phyloP scores from a whole-genome alignment of 208 protist species.

The Tritrichomonas foetus region DNA sequence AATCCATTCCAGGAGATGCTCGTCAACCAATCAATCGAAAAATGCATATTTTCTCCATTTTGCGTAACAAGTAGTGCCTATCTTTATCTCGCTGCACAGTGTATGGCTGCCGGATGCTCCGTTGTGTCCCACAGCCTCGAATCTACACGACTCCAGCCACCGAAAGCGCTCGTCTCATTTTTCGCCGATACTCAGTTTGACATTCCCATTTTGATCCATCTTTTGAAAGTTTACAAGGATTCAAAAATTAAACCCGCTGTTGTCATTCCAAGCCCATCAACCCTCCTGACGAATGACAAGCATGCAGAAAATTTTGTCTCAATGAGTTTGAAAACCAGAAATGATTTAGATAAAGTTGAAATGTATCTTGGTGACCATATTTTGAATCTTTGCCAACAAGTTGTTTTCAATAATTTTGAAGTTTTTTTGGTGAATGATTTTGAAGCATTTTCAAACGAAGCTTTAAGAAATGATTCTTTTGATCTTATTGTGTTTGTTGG shows the following conservation, averaged over 20 bases:
- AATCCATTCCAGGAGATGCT: not conserved
- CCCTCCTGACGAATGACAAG: not conserved
- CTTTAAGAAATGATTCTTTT: not conserved
- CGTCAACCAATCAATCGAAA: not conserved
- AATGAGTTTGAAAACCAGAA: not conserved
- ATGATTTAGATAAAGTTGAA: not conserved
- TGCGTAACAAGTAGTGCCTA: not conserved
- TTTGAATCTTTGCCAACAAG: not conserved
- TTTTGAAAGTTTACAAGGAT: not conserved
- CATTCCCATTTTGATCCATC: not conserved
- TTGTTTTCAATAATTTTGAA: not conserved
- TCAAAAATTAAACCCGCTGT: not conserved
- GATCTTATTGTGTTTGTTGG: not conserved
- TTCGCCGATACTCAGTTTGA: slow-evolving; percentile 26
- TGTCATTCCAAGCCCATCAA: not conserved
- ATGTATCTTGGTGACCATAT: not conserved
- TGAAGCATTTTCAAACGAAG: not conserved
- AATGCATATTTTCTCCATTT: not conserved
- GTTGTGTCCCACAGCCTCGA: not conserved
- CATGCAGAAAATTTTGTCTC: not conserved
- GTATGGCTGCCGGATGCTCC: not conserved
- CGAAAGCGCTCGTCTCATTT: slow-evolving; percentile 29
- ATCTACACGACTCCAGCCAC: not conserved
- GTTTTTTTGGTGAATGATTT: not conserved
- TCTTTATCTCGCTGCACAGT: not conserved